A percentile compares a stretch with the other conserved stretches of the same genome.
phyloP scores from a whole-genome alignment of 768 basidiomycete species.

The Suillus bovinus region DNA sequence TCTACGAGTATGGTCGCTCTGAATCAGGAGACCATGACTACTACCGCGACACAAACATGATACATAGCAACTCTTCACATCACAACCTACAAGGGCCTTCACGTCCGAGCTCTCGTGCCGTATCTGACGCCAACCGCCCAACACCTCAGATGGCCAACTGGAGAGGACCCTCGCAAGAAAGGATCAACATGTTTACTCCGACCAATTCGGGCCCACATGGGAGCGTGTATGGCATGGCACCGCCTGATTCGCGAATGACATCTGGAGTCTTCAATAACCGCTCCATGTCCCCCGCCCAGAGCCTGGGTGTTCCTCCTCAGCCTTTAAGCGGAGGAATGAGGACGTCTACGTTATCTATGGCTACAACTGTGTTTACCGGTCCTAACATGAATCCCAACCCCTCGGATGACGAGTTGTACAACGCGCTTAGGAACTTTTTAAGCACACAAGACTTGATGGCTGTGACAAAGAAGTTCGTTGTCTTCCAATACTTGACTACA shows the following conservation, averaged over 20 bases:
- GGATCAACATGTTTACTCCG: slow-evolving; percentile 33
- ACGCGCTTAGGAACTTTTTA: slow-evolving; percentile 54
- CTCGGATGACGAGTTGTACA: slow-evolving; percentile 59
- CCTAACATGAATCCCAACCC: slow-evolving; percentile 57
- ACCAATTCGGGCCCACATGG: slow-evolving; percentile 36
- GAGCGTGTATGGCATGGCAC: slow-evolving; percentile 41
- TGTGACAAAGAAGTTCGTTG: slow-evolving; percentile 66
- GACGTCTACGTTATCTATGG: slow-evolving; percentile 61
- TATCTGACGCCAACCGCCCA: slow-evolving; percentile 33
- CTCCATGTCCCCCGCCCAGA: slow-evolving; percentile 33
- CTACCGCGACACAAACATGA: slow-evolving; percentile 55
- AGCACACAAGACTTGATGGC: slow-evolving; percentile 70
- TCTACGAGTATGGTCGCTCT: slow-evolving; percentile 42
- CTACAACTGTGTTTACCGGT: slow-evolving; percentile 53
- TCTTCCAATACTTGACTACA: background rate
- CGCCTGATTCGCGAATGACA: slow-evolving; percentile 46
- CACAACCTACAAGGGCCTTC: slow-evolving; percentile 29
- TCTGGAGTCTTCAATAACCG: slow-evolving; percentile 43
- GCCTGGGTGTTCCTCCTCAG: slow-evolving; percentile 31
- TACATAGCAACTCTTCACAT: slow-evolving; percentile 37
- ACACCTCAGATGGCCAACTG: slow-evolving; percentile 17
- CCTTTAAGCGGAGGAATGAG: slow-evolving; percentile 34
- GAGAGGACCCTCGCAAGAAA: slow-evolving; percentile 40
- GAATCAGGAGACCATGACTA: slow-evolving; percentile 48
- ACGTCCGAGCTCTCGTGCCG: slow-evolving; percentile 33